Percentiles rank a stretch among this genome's conserved stretches.
These are phyloP conservation scores for Leersia perrieri DNA, from an alignment of 176 grass and related monocot species.

Conservation along the genomic window DNA sequence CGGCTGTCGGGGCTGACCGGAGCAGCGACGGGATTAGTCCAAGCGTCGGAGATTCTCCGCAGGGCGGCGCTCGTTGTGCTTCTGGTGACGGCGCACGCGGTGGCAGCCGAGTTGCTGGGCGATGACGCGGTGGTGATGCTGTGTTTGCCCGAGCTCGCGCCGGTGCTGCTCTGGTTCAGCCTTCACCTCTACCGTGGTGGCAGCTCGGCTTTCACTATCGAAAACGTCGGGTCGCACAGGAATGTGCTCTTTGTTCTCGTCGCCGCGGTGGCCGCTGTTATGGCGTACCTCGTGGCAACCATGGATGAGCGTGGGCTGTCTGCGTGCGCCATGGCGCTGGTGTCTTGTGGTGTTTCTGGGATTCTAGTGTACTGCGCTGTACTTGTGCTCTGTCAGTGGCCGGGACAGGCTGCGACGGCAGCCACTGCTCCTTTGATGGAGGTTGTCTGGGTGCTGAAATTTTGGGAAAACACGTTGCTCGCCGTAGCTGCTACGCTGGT, in stretches of 20 bases:
- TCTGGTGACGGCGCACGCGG: background rate
- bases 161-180: slow-evolving; percentile 23
- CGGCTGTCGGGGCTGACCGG: background rate
- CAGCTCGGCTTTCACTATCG: background rate
- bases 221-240: background rate
- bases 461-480: slow-evolving; percentile 1
- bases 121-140: background rate
- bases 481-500: background rate
- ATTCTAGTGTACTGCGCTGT: background rate
- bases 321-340: background rate
- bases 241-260: background rate
- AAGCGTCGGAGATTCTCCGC: background rate
- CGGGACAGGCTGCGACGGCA: background rate
- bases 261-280: too few species aligned
- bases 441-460: background rate
- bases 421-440: background rate
- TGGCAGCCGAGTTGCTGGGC: background rate
- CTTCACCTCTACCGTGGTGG: background rate
- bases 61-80: background rate
- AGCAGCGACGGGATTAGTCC: background rate
- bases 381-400: slow-evolving; percentile 20
- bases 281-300: background rate
- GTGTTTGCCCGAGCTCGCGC: background rate
- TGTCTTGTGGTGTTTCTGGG: slow-evolving; percentile 13
- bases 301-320: background rate